These are phyloP conservation scores for Fusarium sp. DNA, from an alignment of 2,329 filamentous ascomycete genomes.

Conservation along the genomic window DNA sequence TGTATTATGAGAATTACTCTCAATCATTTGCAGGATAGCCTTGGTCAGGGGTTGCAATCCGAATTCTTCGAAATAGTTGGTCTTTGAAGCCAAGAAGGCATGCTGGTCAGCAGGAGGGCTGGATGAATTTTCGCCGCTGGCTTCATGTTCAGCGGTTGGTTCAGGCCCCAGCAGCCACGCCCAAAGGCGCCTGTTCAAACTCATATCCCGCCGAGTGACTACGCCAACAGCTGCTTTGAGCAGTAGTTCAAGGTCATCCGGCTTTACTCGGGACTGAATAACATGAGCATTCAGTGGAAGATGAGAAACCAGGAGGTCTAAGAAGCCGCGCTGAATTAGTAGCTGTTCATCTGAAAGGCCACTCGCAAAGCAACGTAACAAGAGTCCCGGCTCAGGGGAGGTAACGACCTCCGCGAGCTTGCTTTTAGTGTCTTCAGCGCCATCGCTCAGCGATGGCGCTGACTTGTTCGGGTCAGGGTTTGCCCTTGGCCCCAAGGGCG, in stretches of 20 bases:
- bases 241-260: conserved; percentile 81
- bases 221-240: conserved; percentile 87
- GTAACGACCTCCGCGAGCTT: conserved; percentile 74
- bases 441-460: conserved; percentile 12
- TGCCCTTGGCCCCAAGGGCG: conserved; percentile 50
- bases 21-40: conserved; percentile 81
- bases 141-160: conserved; percentile 61
- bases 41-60: conserved; percentile 78
- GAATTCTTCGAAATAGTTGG: conserved; percentile 84
- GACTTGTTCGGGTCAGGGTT: conserved; percentile 11
- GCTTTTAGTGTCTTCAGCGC: conserved; percentile 49
- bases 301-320: conserved; percentile 91
- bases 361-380: conserved; percentile 91
- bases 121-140: conserved; percentile 55
- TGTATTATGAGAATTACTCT: conserved; percentile 45
- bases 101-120: conserved; percentile 55
- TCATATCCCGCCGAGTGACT: conserved; percentile 93
- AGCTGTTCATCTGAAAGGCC: conserved; percentile 88
- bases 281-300: conserved; percentile 85
- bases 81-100: conserved; percentile 64
- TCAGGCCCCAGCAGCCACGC: conserved; percentile 92
- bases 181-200: conserved; percentile 93
- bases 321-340: conserved; percentile 90
- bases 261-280: conserved; percentile 77
- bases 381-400: conserved; percentile 87